Evolutionary conservation across 495 filamentous ascomycete species (phyloP).

Genomic region (Daldinia childiae): DNA sequence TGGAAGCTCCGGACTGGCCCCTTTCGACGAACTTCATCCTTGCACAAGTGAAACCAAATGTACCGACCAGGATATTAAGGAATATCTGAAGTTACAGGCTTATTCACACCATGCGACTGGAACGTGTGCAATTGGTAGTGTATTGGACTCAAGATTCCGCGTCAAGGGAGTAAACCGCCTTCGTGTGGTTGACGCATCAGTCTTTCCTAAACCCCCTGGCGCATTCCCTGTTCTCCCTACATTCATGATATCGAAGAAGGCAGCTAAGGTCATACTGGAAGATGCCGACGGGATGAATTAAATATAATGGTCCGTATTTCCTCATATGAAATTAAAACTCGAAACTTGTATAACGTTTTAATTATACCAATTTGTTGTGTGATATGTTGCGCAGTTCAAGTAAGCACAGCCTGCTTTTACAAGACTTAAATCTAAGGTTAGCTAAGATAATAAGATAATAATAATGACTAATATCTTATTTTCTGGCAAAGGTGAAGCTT

Average conservation of each 20-base stretch:
- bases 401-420: no score
- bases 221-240: conserved; percentile 69
- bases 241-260: conserved; percentile 68
- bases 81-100: conserved; percentile 51
- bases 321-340: no score
- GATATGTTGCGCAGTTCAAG: no score
- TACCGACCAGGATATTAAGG: conserved; percentile 47
- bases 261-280: conserved; percentile 63
- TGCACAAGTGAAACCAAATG: conserved; percentile 41
- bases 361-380: no score
- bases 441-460: no score
- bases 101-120: conserved; percentile 63
- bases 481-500: no score
- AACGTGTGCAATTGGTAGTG: conserved; percentile 64
- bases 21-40: conserved; percentile 47
- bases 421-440: no score
- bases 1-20: conserved; percentile 30
- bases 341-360: no score
- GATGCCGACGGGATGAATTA: conserved; percentile 5
- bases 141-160: conserved; percentile 61
- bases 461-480: no score
- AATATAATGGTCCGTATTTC: not conserved
- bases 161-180: conserved; percentile 63
- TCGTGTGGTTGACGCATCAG: conserved; percentile 65
- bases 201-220: conserved; percentile 64